phyloP scores from a whole-genome alignment of 2,329 filamentous ascomycete genomes.

The Emydomyces testavorans region DNA sequence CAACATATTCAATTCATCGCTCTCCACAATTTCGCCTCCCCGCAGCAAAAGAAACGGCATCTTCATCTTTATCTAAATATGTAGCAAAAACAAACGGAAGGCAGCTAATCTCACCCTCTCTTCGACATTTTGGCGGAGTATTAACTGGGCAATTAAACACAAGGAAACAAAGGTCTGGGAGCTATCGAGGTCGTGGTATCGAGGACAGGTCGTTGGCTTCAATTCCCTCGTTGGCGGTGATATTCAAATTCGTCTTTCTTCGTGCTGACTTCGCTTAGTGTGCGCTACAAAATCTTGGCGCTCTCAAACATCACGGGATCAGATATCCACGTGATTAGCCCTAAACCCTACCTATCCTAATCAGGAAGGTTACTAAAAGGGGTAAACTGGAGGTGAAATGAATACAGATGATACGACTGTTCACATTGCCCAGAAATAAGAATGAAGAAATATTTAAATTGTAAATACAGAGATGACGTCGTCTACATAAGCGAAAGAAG shows the following conservation, averaged over 20 bases:
- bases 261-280: conserved; percentile 35
- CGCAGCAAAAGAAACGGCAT: background rate
- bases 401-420: background rate
- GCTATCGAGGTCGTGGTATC: conserved; percentile 12
- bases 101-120: conserved; percentile 35
- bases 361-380: background rate
- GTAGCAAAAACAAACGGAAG: conserved; percentile 9
- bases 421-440: background rate
- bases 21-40: background rate
- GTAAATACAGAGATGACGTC: conserved; percentile 4
- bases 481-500: too few relatives aligned
- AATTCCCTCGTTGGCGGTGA: conserved; percentile 14
- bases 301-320: conserved; percentile 19
- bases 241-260: conserved; percentile 23
- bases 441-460: background rate
- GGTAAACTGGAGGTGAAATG: background rate
- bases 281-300: conserved; percentile 35
- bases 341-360: conserved; percentile 32
- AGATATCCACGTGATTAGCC: conserved; percentile 21
- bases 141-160: conserved; percentile 28
- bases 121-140: conserved; percentile 41
- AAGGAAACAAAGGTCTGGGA: conserved; percentile 12
- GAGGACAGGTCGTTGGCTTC: conserved; percentile 22
- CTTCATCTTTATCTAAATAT: background rate
- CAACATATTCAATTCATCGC: background rate